These are phyloP conservation scores for Takashimella tepidaria DNA, from an alignment of 1,284 basidiomycete genomes.

Conservation along the genomic window DNA sequence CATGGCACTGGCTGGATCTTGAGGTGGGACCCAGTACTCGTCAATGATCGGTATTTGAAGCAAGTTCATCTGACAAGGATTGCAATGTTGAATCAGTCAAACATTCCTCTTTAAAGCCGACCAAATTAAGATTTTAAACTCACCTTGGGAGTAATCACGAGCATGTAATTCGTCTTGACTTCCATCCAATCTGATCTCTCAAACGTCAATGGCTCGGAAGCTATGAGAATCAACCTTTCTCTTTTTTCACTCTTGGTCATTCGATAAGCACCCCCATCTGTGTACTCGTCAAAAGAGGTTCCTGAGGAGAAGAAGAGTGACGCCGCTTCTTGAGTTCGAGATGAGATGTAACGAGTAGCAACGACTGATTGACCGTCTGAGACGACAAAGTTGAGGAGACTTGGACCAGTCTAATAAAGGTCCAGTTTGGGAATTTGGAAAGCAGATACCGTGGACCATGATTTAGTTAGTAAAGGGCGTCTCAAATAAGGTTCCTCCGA, in stretches of 20 bases:
- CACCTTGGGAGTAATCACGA: slow-evolving; percentile 82
- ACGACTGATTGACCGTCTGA: slow-evolving; percentile 91
- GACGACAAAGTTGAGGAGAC: slow-evolving; percentile 92
- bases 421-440: no score
- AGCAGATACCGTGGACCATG: no score
- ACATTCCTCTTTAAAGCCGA: no score
- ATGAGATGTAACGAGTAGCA: slow-evolving; percentile 91
- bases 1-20: slow-evolving; percentile 37
- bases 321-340: slow-evolving; percentile 83
- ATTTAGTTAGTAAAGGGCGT: no score
- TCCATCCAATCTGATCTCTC: slow-evolving; percentile 72
- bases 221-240: slow-evolving; percentile 80
- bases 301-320: slow-evolving; percentile 95
- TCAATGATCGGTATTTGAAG: slow-evolving; percentile 91
- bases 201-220: slow-evolving; percentile 87
- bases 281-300: slow-evolving; percentile 87
- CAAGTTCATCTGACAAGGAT: slow-evolving; percentile 62
- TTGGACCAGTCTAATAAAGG: slow-evolving; percentile 58
- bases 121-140: slow-evolving; percentile 5
- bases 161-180: slow-evolving; percentile 89
- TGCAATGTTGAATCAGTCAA: background rate
- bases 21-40: slow-evolving; percentile 66
- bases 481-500: no score
- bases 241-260: slow-evolving; percentile 96
- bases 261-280: slow-evolving; percentile 76